A percentile compares a stretch with the other conserved stretches of the same genome.
Evolutionary conservation across 2,329 filamentous ascomycete genomes (phyloP).

Genomic region (Talaromyces sp.): DNA sequence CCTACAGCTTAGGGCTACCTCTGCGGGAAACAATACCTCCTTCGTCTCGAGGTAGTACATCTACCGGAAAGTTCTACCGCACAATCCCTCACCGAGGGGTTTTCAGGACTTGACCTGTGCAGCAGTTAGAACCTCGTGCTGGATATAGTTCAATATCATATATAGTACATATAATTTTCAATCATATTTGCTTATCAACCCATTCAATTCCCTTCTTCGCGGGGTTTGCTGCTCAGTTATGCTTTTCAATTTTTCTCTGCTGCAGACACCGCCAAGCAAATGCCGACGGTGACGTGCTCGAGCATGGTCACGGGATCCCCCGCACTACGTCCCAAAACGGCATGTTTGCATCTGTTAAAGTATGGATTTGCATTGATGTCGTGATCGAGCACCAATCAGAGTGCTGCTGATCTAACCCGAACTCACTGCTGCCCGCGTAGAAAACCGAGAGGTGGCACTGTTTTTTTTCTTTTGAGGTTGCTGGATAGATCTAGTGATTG

Average conservation of each 20-base stretch:
- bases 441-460: constrained; percentile 16
- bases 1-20: background rate
- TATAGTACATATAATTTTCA: background rate
- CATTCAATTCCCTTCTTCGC: background rate
- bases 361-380: constrained; percentile 46
- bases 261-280: constrained; percentile 20
- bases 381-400: constrained; percentile 48
- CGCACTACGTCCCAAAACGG: constrained; percentile 28
- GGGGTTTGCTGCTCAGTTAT: background rate
- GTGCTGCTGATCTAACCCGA: constrained; percentile 38
- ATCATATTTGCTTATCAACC: too few species aligned
- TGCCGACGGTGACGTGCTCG: constrained; percentile 35
- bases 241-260: background rate
- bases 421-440: constrained; percentile 19
- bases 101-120: too few species aligned
- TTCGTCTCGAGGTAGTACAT: too few species aligned
- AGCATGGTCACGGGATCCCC: constrained; percentile 32
- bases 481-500: constrained; percentile 19
- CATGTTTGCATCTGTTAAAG: constrained; percentile 31
- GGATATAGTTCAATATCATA: background rate
- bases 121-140: background rate
- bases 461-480: constrained; percentile 26
- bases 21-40: background rate
- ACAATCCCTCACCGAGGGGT: too few species aligned
- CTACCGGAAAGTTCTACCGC: too few species aligned